These are phyloP conservation scores for Neonectria neomacrospora DNA, from an alignment of 2,329 filamentous ascomycete species.

Conservation along the genomic window DNA sequence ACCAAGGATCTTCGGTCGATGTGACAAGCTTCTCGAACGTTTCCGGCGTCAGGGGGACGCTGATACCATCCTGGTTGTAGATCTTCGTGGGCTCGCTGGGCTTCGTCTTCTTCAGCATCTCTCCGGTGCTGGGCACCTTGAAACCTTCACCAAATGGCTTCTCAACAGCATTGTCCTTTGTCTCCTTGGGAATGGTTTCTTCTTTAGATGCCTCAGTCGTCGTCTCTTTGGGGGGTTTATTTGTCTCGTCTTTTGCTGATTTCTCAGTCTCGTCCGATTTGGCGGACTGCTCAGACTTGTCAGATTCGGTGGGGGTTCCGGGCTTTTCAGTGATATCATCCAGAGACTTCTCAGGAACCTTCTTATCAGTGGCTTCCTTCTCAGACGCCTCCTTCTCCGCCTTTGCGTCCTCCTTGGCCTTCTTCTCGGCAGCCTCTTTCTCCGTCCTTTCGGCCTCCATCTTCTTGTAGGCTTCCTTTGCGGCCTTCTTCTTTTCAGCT, in stretches of 20 bases:
- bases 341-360: constrained; percentile 23
- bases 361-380: constrained; percentile 29
- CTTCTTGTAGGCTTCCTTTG: constrained; percentile 50
- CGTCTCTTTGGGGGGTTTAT: constrained; percentile 28
- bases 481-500: constrained; percentile 33
- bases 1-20: constrained; percentile 91
- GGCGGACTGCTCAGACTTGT: constrained; percentile 37
- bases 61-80: constrained; percentile 81
- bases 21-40: constrained; percentile 88
- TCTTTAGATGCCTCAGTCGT: constrained; percentile 44
- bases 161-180: constrained; percentile 23
- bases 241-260: constrained; percentile 32
- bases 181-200: neutral
- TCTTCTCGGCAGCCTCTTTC: constrained; percentile 30
- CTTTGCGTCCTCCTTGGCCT: constrained; percentile 32
- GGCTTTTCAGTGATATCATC: constrained; percentile 43
- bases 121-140: constrained; percentile 46
- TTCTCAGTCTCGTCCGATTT: constrained; percentile 43
- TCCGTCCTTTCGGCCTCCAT: constrained; percentile 29
- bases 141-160: constrained; percentile 45
- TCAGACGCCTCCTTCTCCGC: constrained; percentile 27
- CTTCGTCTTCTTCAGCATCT: constrained; percentile 49
- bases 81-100: constrained; percentile 62
- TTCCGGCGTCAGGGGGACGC: constrained; percentile 81
- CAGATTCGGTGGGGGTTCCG: constrained; percentile 47